Evolutionary conservation across 148 eudicot species (phyloP).

Genomic region (Vaccinium myrtillus): DNA sequence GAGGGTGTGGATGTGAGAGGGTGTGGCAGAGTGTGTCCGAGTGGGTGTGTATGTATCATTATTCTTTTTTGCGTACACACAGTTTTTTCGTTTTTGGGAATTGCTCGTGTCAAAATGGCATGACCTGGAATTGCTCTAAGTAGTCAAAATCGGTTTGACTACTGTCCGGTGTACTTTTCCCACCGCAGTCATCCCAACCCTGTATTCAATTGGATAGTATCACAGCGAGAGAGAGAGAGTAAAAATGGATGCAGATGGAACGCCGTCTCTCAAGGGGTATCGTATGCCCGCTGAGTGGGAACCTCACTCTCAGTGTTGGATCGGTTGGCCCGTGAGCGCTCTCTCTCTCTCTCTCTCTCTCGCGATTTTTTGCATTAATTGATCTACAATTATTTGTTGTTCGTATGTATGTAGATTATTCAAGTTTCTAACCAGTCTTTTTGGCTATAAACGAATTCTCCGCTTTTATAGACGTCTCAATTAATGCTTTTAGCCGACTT

Average conservation of each 20-base stretch:
- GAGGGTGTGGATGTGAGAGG: too few species aligned
- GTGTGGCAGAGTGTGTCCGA: too few species aligned
- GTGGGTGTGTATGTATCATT: too few species aligned
- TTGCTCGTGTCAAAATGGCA: too few species aligned
- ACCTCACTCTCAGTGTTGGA: slow-evolving; percentile 77
- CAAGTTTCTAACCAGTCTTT: not conserved
- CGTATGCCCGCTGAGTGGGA: slow-evolving; percentile 93
- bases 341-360: slow-evolving; percentile 2
- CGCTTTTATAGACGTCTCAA: not conserved
- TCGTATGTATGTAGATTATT: not conserved
- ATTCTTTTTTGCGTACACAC: too few species aligned
- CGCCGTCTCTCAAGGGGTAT: slow-evolving; percentile 52
- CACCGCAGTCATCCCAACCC: not conserved
- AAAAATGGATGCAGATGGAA: slow-evolving; percentile 60
- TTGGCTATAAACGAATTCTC: not conserved
- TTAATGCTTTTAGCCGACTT: not conserved
- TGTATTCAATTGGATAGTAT: too few species aligned
- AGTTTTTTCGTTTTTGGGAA: too few species aligned
- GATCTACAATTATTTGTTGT: not conserved
- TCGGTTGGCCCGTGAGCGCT: slow-evolving; percentile 83
- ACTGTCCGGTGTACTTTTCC: not conserved
- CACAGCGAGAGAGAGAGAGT: not conserved
- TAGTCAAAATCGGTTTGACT: too few species aligned
- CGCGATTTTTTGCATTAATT: not conserved
- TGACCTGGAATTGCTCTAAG: too few species aligned